Conservation (phyloP, 2,329 filamentous ascomycete genomes). For the Septoria petroselini region DNA sequence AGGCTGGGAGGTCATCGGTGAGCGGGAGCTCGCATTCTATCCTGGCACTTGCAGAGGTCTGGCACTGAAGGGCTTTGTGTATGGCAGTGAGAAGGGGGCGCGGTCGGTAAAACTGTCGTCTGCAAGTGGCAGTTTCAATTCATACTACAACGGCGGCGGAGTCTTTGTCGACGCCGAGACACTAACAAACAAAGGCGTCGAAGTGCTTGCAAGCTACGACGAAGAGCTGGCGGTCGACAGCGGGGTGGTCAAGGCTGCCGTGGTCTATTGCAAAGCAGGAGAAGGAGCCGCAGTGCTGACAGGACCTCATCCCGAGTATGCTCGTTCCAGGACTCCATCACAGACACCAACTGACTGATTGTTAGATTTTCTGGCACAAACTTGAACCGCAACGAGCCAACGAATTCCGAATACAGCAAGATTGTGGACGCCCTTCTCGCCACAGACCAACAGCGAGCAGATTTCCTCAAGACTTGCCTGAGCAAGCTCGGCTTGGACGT, state of each 20-base stretch:
- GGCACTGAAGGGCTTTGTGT: conserved; percentile 86
- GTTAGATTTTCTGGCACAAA: conserved; percentile 77
- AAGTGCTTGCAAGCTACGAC: conserved; percentile 77
- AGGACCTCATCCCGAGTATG: conserved; percentile 88
- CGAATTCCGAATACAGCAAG: conserved; percentile 66
- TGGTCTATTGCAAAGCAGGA: conserved; percentile 79
- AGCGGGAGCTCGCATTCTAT: conserved; percentile 82
- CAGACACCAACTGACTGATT: conserved; percentile 15
- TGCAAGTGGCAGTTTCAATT: conserved; percentile 61
- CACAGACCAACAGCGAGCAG: conserved; percentile 66
- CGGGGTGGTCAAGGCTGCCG: conserved; percentile 69
- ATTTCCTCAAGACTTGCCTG: conserved; percentile 77
- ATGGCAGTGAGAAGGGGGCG: conserved; percentile 82
- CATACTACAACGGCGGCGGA: conserved; percentile 93
- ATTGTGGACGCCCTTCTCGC: conserved; percentile 65
- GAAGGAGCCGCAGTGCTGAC: conserved; percentile 76
- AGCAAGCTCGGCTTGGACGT: conserved; percentile 77
- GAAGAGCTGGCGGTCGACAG: conserved; percentile 73
- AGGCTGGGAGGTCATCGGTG: conserved; percentile 78
- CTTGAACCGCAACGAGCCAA: conserved; percentile 60
- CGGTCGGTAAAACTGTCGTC: conserved; percentile 67
- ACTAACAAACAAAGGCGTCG: conserved; percentile 61
- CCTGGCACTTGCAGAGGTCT: conserved; percentile 81
- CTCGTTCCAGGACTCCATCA: conserved; percentile 14
- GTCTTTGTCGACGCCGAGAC: conserved; percentile 79